A percentile compares a stretch with the other conserved stretches of the same genome.
These are phyloP conservation scores for Aspergillus sp. DNA, from an alignment of 2,329 filamentous ascomycete genomes.

Conservation along the genomic window DNA sequence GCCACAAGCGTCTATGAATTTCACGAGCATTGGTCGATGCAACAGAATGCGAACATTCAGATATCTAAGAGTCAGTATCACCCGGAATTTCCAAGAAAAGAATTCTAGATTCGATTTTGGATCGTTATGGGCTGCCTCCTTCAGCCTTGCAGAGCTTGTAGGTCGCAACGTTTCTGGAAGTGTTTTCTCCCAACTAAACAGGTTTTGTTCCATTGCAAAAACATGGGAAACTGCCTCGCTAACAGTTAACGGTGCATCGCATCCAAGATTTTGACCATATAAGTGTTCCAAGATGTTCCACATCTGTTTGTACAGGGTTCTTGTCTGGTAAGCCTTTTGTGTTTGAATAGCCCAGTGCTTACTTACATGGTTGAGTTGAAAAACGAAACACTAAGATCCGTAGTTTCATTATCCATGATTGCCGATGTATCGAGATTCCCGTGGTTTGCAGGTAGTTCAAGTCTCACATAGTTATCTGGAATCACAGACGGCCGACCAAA, in stretches of 20 bases:
- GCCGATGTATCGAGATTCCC: conserved; percentile 1
- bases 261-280: conserved; percentile 44
- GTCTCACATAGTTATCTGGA: conserved; percentile 39
- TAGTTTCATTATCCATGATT: conserved; percentile 6
- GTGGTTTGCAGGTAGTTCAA: conserved; percentile 28
- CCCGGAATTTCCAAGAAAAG: conserved; percentile 27
- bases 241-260: conserved; percentile 17
- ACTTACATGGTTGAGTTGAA: conserved; percentile 21
- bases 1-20: conserved; percentile 25
- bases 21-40: conserved; percentile 38
- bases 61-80: conserved; percentile 42
- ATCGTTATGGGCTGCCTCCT: too few species aligned
- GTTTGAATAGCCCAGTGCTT: too few species aligned
- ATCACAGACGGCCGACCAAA: conserved; percentile 47
- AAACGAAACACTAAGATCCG: conserved; percentile 9
- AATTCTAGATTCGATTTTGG: not conserved
- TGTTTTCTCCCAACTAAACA: conserved; percentile 12
- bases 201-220: conserved; percentile 17
- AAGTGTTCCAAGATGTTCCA: conserved; percentile 34
- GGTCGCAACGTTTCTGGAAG: conserved; percentile 4
- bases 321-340: conserved; percentile 1
- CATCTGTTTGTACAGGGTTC: conserved; percentile 26
- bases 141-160: not conserved
- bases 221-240: conserved; percentile 29
- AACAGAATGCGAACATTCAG: conserved; percentile 38